Conservation (phyloP, 2,329 filamentous ascomycete genomes). For the Beauveria rudraprayagi region DNA sequence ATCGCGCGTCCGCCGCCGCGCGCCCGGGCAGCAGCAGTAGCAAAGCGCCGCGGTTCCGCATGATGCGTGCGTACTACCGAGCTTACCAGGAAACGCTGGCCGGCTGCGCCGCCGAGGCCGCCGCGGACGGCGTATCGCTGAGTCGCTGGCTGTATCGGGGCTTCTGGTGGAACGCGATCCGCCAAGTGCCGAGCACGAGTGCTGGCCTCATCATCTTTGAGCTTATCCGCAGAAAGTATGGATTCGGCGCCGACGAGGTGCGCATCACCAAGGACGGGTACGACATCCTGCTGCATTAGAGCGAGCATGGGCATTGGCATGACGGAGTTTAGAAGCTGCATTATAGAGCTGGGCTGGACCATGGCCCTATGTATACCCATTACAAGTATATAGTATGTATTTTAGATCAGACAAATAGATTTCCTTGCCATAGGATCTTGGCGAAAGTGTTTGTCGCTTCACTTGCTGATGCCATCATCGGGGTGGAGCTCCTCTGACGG, state of each 20-base stretch:
- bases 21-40: slow-evolving; percentile 20
- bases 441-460: background rate
- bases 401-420: background rate
- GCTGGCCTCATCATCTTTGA: slow-evolving; percentile 75
- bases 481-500: background rate
- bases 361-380: background rate
- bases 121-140: slow-evolving; percentile 46
- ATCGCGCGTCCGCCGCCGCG: slow-evolving; percentile 27
- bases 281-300: slow-evolving; percentile 53
- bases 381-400: background rate
- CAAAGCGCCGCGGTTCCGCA: slow-evolving; percentile 35
- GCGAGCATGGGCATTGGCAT: background rate
- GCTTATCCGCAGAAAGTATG: slow-evolving; percentile 65
- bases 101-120: slow-evolving; percentile 51
- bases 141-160: slow-evolving; percentile 59
- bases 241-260: slow-evolving; percentile 51
- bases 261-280: slow-evolving; percentile 62
- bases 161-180: slow-evolving; percentile 64
- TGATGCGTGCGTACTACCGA: slow-evolving; percentile 58
- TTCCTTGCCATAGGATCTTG: background rate
- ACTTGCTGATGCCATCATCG: background rate
- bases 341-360: background rate
- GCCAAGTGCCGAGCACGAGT: slow-evolving; percentile 69
- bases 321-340: background rate
- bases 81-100: slow-evolving; percentile 62